Evolutionary conservation across 495 filamentous ascomycete genomes (phyloP), one percentile per base, ranked within the genome.

Genomic region (Tetracladium marchalianum): DNA sequence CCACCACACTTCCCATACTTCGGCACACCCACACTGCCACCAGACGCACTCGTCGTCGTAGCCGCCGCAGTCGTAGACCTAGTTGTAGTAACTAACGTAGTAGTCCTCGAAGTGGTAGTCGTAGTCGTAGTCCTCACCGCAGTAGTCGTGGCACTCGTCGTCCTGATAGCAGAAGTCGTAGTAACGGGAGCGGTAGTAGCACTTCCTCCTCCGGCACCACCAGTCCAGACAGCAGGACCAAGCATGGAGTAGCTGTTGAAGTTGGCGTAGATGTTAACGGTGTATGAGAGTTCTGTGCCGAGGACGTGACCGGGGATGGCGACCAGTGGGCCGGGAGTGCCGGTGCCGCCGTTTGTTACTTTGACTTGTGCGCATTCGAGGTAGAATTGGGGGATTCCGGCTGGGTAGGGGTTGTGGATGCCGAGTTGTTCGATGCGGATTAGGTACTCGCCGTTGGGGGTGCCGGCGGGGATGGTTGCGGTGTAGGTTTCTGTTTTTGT

Each of bases 361-460:
- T 64, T 75, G 53, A 84, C 46, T 53, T 82, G 78, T 12, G 71
- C 77, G 44, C 79, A 83, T 46, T 62, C 60, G 53, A 79, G 62
- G 50, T 78, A 80, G 56, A 72, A 78, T 55, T 69, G 63, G 35
- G 62, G 71, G 10, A 62, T 66, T 46, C 46, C 52, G 27, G 66
- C 70, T 36, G 59, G 69, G 8, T 57, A 59, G 10, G 72, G 73
- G 65, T 79, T 80, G 62, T 81, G 75, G 52, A 80, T 72, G 35
- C 67, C 77, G n/a, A 82, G 68, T 15, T 71, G 69, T 56, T 82
- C 77, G 43, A 75, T 73, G 4, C 79, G 70, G 41, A 82, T 63
- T 42, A 83, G 72, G 49, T 83, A 83, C 46, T 81, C 72, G 42
- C 79, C 79, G 39, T 59, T 62, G 0, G 70, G 64, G 51, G 78